These are phyloP conservation scores for Candida gorgasii DNA, from an alignment of 805 yeast genomes.

Conservation along the genomic window DNA sequence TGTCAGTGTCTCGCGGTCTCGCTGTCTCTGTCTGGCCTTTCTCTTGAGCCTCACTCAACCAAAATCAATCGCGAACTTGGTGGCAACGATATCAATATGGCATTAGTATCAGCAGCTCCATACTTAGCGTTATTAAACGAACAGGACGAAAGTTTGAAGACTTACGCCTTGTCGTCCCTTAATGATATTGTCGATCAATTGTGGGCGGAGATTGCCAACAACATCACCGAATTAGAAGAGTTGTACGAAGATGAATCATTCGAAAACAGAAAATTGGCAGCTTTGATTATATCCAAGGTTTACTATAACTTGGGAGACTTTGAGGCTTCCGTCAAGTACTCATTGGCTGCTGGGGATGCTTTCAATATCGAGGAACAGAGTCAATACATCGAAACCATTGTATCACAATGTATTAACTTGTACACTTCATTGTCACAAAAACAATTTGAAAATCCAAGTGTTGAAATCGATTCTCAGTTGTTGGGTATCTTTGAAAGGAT, in stretches of 20 bases:
- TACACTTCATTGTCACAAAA: slow-evolving; percentile 68
- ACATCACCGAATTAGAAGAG: slow-evolving; percentile 84
- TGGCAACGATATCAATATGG: slow-evolving; percentile 33
- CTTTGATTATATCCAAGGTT: slow-evolving; percentile 87
- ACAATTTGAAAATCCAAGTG: slow-evolving; percentile 25
- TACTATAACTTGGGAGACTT: slow-evolving; percentile 92
- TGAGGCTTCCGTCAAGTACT: slow-evolving; percentile 84
- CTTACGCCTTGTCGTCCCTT: slow-evolving; percentile 81
- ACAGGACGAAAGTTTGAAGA: slow-evolving; percentile 71
- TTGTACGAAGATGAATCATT: slow-evolving; percentile 82
- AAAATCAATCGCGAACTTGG: slow-evolving; percentile 2
- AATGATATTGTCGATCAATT: slow-evolving; percentile 83
- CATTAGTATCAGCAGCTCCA: slow-evolving; percentile 85
- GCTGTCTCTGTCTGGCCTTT: neutral
- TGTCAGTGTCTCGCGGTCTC: no score
- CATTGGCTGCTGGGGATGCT: slow-evolving; percentile 78
- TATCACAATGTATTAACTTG: slow-evolving; percentile 85
- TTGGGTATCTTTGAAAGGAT: slow-evolving; percentile 76
- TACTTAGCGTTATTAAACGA: slow-evolving; percentile 87
- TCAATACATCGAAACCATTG: slow-evolving; percentile 92
- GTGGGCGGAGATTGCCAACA: slow-evolving; percentile 97
- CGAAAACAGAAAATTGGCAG: slow-evolving; percentile 79
- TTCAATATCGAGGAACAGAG: slow-evolving; percentile 73
- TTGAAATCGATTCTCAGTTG: slow-evolving; percentile 59
- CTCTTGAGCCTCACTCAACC: neutral